These are phyloP conservation scores for Neurospora pannonica DNA, from an alignment of 495 filamentous ascomycete genomes.

Conservation along the genomic window DNA sequence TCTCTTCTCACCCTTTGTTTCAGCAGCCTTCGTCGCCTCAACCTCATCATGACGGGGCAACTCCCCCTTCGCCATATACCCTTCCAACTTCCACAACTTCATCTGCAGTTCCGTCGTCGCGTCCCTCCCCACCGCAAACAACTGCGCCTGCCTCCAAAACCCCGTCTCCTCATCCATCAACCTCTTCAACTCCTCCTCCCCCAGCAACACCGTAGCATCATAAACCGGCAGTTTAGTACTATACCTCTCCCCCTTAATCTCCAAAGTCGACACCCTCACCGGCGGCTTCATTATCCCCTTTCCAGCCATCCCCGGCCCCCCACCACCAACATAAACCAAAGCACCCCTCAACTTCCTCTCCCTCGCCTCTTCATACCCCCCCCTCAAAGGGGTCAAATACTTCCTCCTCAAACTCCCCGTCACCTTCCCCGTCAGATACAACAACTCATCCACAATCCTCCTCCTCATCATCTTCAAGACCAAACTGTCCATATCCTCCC, in stretches of 20 bases:
- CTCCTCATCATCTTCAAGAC: constrained; percentile 44
- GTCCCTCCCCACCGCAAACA: constrained; percentile 34
- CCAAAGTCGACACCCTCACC: constrained; percentile 22
- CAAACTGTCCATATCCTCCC: constrained; percentile 57
- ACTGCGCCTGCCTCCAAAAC: constrained; percentile 21
- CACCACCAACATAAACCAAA: constrained; percentile 16
- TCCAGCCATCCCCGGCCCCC: not conserved
- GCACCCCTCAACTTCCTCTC: constrained; percentile 23
- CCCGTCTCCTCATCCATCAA: constrained; percentile 18
- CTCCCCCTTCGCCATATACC: constrained; percentile 34
- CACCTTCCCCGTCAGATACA: constrained; percentile 17
- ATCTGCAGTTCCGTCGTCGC: constrained; percentile 44
- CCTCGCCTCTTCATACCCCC: constrained; percentile 23
- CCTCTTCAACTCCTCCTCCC: constrained; percentile 22
- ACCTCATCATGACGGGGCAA: not conserved
- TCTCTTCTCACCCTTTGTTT: not conserved
- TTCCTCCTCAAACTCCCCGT: not conserved
- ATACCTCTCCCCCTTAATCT: constrained; percentile 11
- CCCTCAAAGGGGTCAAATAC: not conserved
- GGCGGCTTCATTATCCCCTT: not conserved
- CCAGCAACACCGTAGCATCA: constrained; percentile 31
- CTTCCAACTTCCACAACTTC: constrained; percentile 60
- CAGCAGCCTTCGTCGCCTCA: not conserved
- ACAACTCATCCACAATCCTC: constrained; percentile 32
- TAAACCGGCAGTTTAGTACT: constrained; percentile 28